These are phyloP conservation scores for Helminthosporium solani DNA, from an alignment of 2,329 filamentous ascomycete species.

Conservation along the genomic window DNA sequence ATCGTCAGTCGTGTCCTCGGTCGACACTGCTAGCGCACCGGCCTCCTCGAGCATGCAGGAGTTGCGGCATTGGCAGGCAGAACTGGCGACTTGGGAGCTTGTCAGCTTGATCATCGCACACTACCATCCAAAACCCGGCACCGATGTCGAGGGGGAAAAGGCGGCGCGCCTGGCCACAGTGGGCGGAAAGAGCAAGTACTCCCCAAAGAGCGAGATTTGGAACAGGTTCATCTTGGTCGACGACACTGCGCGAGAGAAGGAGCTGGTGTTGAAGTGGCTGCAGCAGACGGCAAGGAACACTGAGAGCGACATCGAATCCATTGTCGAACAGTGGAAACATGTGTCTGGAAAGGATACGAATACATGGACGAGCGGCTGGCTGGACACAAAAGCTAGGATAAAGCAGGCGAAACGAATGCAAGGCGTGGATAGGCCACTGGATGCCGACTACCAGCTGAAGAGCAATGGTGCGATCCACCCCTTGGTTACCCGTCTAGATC, in stretches of 20 bases:
- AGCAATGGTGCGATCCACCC: slow-evolving; percentile 53
- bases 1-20: slow-evolving; percentile 18
- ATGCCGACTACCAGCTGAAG: slow-evolving; percentile 47
- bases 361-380: slow-evolving; percentile 86
- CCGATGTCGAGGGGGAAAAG: slow-evolving; percentile 35
- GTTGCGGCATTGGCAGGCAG: slow-evolving; percentile 70
- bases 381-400: slow-evolving; percentile 85
- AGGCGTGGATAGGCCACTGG: slow-evolving; percentile 28
- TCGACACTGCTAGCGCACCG: slow-evolving; percentile 15
- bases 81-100: slow-evolving; percentile 89
- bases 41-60: slow-evolving; percentile 48
- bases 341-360: slow-evolving; percentile 63
- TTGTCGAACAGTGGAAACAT: slow-evolving; percentile 70
- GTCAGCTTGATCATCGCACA: slow-evolving; percentile 73
- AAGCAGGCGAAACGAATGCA: slow-evolving; percentile 85
- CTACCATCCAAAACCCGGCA: slow-evolving; percentile 52
- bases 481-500: slow-evolving; percentile 85
- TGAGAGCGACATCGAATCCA: slow-evolving; percentile 69
- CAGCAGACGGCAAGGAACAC: slow-evolving; percentile 70
- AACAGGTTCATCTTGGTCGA: slow-evolving; percentile 74
- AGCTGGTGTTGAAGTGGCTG: slow-evolving; percentile 81
- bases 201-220: slow-evolving; percentile 64
- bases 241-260: slow-evolving; percentile 72
- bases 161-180: slow-evolving; percentile 32
- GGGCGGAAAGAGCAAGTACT: slow-evolving; percentile 50